These are phyloP conservation scores for Lophium mytilinum DNA, from an alignment of 495 filamentous ascomycete species.

Conservation along the genomic window DNA sequence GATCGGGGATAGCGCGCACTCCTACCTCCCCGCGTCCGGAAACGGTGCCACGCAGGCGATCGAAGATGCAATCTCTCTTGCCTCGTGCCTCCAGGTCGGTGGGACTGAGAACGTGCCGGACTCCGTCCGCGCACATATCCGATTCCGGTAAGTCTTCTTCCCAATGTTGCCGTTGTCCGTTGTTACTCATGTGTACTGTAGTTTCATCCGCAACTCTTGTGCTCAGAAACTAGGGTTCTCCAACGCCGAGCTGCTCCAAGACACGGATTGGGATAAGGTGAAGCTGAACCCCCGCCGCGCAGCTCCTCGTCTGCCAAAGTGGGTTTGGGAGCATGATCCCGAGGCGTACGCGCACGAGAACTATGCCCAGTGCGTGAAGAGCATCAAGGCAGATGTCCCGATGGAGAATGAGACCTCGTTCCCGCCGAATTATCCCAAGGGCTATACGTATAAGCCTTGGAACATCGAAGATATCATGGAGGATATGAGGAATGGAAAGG, in stretches of 20 bases:
- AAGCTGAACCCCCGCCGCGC: slow-evolving; percentile 52
- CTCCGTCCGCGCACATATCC: slow-evolving; percentile 40
- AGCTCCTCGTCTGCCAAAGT: slow-evolving; percentile 47
- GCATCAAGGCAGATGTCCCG: slow-evolving; percentile 12
- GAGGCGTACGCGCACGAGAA: slow-evolving; percentile 52
- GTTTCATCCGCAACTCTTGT: slow-evolving; percentile 49
- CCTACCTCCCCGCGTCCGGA: slow-evolving; percentile 30
- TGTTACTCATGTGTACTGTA: slow-evolving; percentile 29
- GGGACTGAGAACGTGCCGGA: slow-evolving; percentile 23
- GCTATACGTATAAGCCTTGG: slow-evolving; percentile 20
- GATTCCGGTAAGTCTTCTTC: slow-evolving; percentile 16
- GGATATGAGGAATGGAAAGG: slow-evolving; percentile 11
- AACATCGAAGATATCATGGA: slow-evolving; percentile 21
- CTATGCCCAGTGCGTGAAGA: slow-evolving; percentile 36
- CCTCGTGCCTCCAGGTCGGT: slow-evolving; percentile 29
- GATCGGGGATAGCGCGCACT: slow-evolving; percentile 33
- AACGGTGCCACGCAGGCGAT: slow-evolving; percentile 35
- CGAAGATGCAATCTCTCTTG: slow-evolving; percentile 32
- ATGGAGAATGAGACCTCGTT: slow-evolving; percentile 15
- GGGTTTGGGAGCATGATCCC: slow-evolving; percentile 54
- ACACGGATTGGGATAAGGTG: slow-evolving; percentile 51
- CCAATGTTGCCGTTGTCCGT: not conserved
- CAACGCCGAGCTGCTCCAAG: slow-evolving; percentile 48
- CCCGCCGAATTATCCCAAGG: slow-evolving; percentile 21
- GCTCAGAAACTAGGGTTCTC: slow-evolving; percentile 46